Evolutionary conservation across 352 stramenopile genomes (phyloP).

Genomic region (Paralagenidium karlingii): DNA sequence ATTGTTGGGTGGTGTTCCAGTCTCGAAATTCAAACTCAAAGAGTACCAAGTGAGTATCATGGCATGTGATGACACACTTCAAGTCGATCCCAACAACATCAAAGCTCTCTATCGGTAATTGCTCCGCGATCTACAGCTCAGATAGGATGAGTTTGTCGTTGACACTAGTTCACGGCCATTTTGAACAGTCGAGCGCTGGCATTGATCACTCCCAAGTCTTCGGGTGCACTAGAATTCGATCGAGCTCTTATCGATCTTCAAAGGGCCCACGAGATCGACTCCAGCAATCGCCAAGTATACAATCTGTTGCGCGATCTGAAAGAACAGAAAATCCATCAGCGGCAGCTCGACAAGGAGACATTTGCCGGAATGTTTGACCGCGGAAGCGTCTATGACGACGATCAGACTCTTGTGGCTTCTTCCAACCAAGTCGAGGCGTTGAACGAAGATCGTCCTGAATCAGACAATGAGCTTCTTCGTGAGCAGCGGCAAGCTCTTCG

Average conservation of each 20-base stretch:
- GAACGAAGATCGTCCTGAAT: neutral
- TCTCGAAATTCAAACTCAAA: conserved; percentile 68
- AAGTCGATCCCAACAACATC: conserved; percentile 44
- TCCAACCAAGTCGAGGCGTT: neutral
- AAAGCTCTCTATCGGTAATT: conserved; percentile 66
- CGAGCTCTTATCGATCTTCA: conserved; percentile 58
- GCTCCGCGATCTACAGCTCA: no score
- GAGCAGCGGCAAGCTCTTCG: neutral
- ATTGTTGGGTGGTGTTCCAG: conserved; percentile 10
- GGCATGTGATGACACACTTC: conserved; percentile 57
- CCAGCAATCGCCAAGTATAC: conserved; percentile 38
- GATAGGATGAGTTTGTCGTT: neutral
- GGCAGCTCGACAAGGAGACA: conserved; percentile 48
- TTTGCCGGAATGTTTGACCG: conserved; percentile 79
- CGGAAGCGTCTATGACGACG: conserved; percentile 43
- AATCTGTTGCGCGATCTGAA: conserved; percentile 59
- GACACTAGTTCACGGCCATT: neutral
- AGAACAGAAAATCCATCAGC: conserved; percentile 50
- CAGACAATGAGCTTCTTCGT: neutral
- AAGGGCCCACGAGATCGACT: conserved; percentile 43
- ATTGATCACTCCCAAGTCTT: conserved; percentile 60
- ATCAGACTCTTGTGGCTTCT: conserved; percentile 1
- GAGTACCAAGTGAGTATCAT: conserved; percentile 43
- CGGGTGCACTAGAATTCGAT: conserved; percentile 64
- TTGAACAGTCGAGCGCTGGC: conserved; percentile 41